Percentiles rank a stretch among this genome's conserved stretches.
Conservation (phyloP, 1,139 yeast species). For the Yamadazyma buinensis region DNA sequence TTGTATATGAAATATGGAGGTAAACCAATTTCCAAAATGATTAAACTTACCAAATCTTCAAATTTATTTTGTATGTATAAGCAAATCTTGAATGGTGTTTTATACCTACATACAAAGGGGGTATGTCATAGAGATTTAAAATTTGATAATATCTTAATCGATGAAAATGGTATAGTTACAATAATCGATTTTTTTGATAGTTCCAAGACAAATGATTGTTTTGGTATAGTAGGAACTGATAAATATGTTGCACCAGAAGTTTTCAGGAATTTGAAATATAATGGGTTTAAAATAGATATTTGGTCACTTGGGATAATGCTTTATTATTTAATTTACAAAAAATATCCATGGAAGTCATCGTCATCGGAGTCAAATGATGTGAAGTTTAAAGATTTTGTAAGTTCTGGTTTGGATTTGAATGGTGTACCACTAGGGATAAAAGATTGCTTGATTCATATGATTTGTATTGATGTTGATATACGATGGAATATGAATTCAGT, state of each 20-base stretch:
- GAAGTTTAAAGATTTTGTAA: slow-evolving; percentile 2
- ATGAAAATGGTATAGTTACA: slow-evolving; percentile 23
- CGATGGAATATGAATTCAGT: slow-evolving; percentile 12
- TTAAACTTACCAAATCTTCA: slow-evolving; percentile 7
- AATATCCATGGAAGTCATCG: slow-evolving; percentile 33
- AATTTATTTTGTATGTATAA: slow-evolving; percentile 32
- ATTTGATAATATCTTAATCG: slow-evolving; percentile 35
- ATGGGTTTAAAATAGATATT: slow-evolving; percentile 39
- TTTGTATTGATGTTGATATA: slow-evolving; percentile 10
- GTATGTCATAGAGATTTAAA: slow-evolving; percentile 44
- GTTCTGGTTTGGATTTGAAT: background rate
- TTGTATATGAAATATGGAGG: slow-evolving; percentile 34
- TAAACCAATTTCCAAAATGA: slow-evolving; percentile 18
- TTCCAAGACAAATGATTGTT: slow-evolving; percentile 12
- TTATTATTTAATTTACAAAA: slow-evolving; percentile 24
- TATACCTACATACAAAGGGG: slow-evolving; percentile 27
- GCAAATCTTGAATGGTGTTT: slow-evolving; percentile 30
- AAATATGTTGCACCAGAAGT: slow-evolving; percentile 49
- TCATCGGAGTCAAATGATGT: slow-evolving; percentile 5
- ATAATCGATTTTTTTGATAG: slow-evolving; percentile 33
- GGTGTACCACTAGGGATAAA: background rate
- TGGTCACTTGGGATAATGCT: slow-evolving; percentile 51
- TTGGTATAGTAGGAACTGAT: slow-evolving; percentile 50
- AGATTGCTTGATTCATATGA: slow-evolving; percentile 3
- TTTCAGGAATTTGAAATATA: slow-evolving; percentile 29